Percentiles rank a stretch among this genome's conserved stretches.
These are phyloP conservation scores for Sparassis latifolia DNA, from an alignment of 1,284 basidiomycete genomes.

Conservation along the genomic window DNA sequence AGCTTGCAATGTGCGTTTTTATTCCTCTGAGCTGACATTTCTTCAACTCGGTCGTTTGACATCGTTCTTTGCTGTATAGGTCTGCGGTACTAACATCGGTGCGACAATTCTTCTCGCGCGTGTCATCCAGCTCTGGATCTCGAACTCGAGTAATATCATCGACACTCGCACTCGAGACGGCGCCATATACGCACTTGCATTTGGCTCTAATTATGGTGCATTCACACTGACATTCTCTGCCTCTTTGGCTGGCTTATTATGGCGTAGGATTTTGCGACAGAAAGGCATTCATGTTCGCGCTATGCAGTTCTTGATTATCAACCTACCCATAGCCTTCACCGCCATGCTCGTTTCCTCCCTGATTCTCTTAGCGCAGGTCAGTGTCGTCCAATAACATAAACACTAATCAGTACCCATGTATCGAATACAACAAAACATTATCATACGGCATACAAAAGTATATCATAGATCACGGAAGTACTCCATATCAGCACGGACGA, in stretches of 20 bases:
- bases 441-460: too few species aligned
- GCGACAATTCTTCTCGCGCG: constrained; percentile 86
- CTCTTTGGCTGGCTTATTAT: constrained; percentile 86
- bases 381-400: not conserved
- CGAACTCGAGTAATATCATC: constrained; percentile 6
- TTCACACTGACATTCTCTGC: constrained; percentile 89
- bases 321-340: constrained; percentile 33
- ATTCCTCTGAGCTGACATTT: not conserved
- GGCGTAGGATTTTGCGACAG: constrained; percentile 74
- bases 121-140: constrained; percentile 39
- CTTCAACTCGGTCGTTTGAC: not conserved
- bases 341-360: constrained; percentile 22
- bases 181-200: constrained; percentile 57
- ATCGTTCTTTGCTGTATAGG: constrained; percentile 20
- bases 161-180: constrained; percentile 29
- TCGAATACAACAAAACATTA: not conserved
- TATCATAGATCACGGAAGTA: constrained; percentile 52
- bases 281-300: constrained; percentile 72
- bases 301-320: constrained; percentile 69
- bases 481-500: constrained; percentile 71
- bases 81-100: constrained; percentile 93
- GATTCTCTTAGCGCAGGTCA: constrained; percentile 18
- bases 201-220: constrained; percentile 89
- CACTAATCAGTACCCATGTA: not conserved
- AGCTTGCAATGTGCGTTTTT: constrained; percentile 67